Evolutionary conservation across 2,329 filamentous ascomycete genomes (phyloP).

Genomic region (Cercospora beticola): DNA sequence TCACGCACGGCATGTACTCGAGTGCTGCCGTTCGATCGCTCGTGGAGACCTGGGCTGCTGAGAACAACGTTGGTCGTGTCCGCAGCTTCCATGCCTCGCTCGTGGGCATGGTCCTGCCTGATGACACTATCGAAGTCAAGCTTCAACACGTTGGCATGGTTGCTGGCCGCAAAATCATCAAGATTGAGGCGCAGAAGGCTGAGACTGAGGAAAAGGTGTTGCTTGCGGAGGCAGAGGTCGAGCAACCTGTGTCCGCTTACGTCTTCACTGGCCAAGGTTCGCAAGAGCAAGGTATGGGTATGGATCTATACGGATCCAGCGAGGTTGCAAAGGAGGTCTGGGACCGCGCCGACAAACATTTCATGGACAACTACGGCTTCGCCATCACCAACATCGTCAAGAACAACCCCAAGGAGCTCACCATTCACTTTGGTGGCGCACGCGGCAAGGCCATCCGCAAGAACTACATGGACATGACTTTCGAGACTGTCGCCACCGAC

Average conservation of each 20-base stretch:
- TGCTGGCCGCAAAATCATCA: conserved; percentile 97
- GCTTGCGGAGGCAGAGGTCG: conserved; percentile 91
- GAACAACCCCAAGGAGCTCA: conserved; percentile 99
- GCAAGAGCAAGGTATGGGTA: conserved; percentile 99
- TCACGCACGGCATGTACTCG: conserved; percentile 99
- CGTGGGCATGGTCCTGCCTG: conserved; percentile 97
- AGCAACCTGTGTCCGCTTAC: conserved; percentile 94
- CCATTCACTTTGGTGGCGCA: conserved; percentile 95
- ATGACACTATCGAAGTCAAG: conserved; percentile 92
- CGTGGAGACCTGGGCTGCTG: conserved; percentile 97
- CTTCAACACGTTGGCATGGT: conserved; percentile 98
- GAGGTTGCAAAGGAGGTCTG: conserved; percentile 94
- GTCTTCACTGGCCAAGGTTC: conserved; percentile 98
- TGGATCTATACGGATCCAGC: conserved; percentile 95
- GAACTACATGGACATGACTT: conserved; percentile 99
- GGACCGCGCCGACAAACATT: conserved; percentile 96
- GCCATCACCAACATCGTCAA: conserved; percentile 98
- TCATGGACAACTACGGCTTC: conserved; percentile 98
- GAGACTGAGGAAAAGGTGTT: conserved; percentile 97
- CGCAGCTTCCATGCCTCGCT: conserved; percentile 95
- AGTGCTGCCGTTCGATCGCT: conserved; percentile 93
- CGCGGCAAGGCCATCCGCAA: conserved; percentile 95
- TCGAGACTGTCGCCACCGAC: conserved; percentile 92
- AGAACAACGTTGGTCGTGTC: conserved; percentile 97
- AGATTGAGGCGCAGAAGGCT: conserved; percentile 93